Evolutionary conservation across 176 grass and related monocot genomes (phyloP).

Genomic region (Rhipidocladum racemiflorum): DNA sequence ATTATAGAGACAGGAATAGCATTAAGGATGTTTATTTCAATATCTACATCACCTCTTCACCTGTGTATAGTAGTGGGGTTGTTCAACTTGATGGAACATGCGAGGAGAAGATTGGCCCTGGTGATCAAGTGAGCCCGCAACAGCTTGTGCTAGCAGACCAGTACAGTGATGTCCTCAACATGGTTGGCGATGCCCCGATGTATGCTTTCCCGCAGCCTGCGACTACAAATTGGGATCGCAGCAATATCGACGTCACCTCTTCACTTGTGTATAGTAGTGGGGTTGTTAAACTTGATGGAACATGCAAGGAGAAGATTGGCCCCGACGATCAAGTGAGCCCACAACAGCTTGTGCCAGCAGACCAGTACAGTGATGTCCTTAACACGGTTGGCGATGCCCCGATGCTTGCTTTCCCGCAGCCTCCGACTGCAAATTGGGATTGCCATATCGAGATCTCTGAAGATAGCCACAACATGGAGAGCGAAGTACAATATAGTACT

Average conservation of each 20-base stretch:
- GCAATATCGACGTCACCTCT: too few species aligned
- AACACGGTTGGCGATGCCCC: background rate
- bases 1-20: accelerated
- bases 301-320: background rate
- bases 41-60: background rate
- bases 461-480: background rate
- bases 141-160: accelerated
- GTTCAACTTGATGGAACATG: too few species aligned
- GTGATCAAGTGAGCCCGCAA: background rate
- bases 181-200: background rate
- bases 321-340: background rate
- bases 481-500: too few species aligned
- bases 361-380: background rate
- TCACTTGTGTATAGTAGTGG: background rate
- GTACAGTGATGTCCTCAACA: background rate
- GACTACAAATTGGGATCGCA: background rate
- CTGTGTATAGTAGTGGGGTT: too few species aligned
- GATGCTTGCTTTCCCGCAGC: background rate
- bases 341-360: accelerated
- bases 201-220: background rate
- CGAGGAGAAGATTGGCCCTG: background rate
- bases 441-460: conserved; percentile 16
- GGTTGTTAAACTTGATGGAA: background rate
- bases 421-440: background rate
- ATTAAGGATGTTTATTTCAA: background rate